Conservation (phyloP, 192 early-diverging fungal genomes). For the Funneliformis mosseae region DNA sequence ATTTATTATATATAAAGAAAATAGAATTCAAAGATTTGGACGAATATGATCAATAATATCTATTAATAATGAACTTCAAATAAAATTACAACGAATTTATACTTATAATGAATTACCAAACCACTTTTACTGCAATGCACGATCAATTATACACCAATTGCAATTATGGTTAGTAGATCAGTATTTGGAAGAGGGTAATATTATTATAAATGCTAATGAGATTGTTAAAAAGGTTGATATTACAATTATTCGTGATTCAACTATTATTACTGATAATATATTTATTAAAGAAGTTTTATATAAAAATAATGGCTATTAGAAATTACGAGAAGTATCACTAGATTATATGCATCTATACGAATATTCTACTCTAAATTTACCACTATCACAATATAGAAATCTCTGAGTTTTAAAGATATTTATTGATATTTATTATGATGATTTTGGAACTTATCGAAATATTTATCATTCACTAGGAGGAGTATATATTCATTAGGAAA, state of each 20-base stretch:
- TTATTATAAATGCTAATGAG: too few relatives aligned
- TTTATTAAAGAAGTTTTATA: too few relatives aligned
- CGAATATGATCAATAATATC: not conserved
- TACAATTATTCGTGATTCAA: too few relatives aligned
- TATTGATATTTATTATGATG: not conserved
- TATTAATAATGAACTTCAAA: not conserved
- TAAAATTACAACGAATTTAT: not conserved
- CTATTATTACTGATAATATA: too few relatives aligned
- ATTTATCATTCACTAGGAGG: not conserved
- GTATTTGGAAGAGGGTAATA: too few relatives aligned
- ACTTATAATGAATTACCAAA: not conserved
- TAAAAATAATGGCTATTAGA: too few relatives aligned
- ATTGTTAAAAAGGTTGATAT: too few relatives aligned
- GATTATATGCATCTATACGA: too few relatives aligned
- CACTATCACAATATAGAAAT: not conserved
- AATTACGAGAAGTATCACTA: too few relatives aligned
- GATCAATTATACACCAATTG: too few relatives aligned
- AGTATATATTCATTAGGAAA: not conserved
- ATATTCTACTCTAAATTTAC: not conserved
- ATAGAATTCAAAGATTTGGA: not conserved
- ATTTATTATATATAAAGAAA: conserved; percentile 1
- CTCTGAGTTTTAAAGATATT: not conserved
- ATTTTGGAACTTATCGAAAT: not conserved
- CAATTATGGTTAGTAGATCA: too few relatives aligned
- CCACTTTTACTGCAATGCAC: not conserved